Evolutionary conservation across 495 filamentous ascomycete species (phyloP), one percentile per base, ranked within the genome.

Genomic region (Xylaria scruposa): DNA sequence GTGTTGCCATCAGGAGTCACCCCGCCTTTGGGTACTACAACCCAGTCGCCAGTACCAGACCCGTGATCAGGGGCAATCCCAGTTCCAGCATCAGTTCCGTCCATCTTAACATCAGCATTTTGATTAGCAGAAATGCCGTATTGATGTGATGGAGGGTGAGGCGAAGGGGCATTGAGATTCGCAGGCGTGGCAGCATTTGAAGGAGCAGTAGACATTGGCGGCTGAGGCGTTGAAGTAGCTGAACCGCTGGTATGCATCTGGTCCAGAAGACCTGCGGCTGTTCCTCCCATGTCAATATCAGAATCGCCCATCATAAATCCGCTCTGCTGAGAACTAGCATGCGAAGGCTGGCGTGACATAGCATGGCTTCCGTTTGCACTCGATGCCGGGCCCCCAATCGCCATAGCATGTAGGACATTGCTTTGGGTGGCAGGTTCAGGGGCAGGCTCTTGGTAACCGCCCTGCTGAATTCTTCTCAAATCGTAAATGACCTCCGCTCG

Each of bases 281-380:
- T 88, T 40, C 88, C 85, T 38, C 88, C 90, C 89, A 92, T 90
- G 68, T 91, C 86, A 72, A 92, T 86, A 76, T 92, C 91, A 13
- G 84, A 82, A 74, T 90, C 88, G 3, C 82, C 83, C 53, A 85
- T 77, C 78, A 87, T 81, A 44, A 85, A 80, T n/a, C 84, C 88
- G 74, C 85, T 86, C 58, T 79, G 78, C 70, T 83, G 82, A 36
- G 84, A 85, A 19, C 83, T 84, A 15, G 83, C 74, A 10, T 84
- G 83, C 4, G 86, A 86, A 29, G 80, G 78, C 73, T 85, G 83
- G 26, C 83, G 81, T 12, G 84, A 85, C 78, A 86, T 81, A 24
- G 70, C 65, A 3, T 64, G 69, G 42, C 74, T 72, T 53, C 71
- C 74, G 44, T 63, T 75, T 24, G 67, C 31, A 12, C 73, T 61